Evolutionary conservation across 2,329 filamentous ascomycete genomes (phyloP), one percentile per base, ranked within the genome.

Genomic region (Teratosphaeria pseudoeucalypti): DNA sequence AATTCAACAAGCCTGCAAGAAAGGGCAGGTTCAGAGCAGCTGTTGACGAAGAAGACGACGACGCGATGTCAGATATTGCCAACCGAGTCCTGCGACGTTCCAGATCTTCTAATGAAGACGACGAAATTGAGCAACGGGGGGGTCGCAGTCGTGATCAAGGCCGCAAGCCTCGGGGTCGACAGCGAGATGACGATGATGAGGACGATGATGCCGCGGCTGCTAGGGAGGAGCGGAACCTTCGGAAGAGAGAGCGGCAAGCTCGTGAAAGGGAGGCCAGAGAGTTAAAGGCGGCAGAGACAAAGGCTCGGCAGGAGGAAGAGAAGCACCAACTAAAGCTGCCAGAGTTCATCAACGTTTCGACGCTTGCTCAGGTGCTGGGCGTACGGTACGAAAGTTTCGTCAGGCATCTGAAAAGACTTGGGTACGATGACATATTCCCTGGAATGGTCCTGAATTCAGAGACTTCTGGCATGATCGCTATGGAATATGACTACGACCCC

Each of bases 401-500:
- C 12, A 67, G 71, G 16, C 90, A 91, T 68, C 80, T 99, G 73
- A 83, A 85, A 70, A 84, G 94, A 57, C 85, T 97, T 69, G 95
- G 94, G 0, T 99, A 96, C 65, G 90, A 96, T 67, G 88, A 92
- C 56, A 83, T 92, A 16, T 85, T 85, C 14, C 82, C 86, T 57
- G 90, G 92, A 67, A 91, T 92, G 69, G 84, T 99, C 62, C 83
- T 99, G 72, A 92, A 92, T 62, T 86, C 90, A 11, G 92, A 97
- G 72, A 94, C 90, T 54, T 92, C 92, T 2, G 89, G 89, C 7
- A 80, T 99, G 58, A 88, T 99, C 66, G 91, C 91, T 3, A 85
- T 90, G 74, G 92, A 99, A 71, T 97, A 92, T 72, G 92, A 92
- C 56, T 96, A 88, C 65, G 91, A 97, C 61, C 89, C 92, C 0